phyloP scores from a whole-genome alignment of 2,329 filamentous ascomycete genomes.

The Thielaviopsis punctulata region DNA sequence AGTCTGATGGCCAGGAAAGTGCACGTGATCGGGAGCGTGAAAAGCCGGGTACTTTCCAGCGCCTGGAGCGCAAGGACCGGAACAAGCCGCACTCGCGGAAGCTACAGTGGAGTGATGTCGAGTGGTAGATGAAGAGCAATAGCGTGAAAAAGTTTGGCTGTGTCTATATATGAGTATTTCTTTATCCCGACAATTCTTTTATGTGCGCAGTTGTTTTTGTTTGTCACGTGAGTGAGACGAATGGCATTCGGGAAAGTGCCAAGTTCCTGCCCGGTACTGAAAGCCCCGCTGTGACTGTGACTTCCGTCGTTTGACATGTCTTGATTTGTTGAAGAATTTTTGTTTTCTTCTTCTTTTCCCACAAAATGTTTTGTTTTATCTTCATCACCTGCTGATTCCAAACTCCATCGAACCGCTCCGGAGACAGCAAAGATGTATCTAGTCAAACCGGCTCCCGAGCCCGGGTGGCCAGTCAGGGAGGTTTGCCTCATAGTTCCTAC shows the following conservation, averaged over 20 bases:
- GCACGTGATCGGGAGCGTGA: conserved; percentile 23
- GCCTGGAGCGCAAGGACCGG: conserved; percentile 43
- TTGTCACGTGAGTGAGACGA: too few relatives aligned
- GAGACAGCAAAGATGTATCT: too few relatives aligned
- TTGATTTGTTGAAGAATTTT: not conserved
- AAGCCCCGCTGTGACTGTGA: too few relatives aligned
- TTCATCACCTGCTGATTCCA: too few relatives aligned
- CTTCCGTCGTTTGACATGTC: not conserved
- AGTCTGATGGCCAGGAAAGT: conserved; percentile 41
- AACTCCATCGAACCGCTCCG: too few relatives aligned
- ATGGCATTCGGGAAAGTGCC: not conserved
- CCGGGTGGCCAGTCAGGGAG: not conserved
- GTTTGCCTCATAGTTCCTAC: not conserved
- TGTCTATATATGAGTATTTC: too few relatives aligned
- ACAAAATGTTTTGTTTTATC: not conserved
- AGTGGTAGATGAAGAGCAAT: conserved; percentile 50
- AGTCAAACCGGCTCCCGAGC: not conserved
- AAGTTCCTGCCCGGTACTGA: not conserved
- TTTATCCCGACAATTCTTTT: too few relatives aligned
- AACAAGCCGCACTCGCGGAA: conserved; percentile 72
- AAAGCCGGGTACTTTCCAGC: conserved; percentile 28
- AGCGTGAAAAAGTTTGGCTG: too few relatives aligned
- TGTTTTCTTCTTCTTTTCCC: not conserved
- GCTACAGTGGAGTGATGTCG: conserved; percentile 87
- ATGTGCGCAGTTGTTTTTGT: too few relatives aligned